Evolutionary conservation across 352 stramenopile species (phyloP), one percentile per base, ranked within the genome.

Genomic region (Globisporangium abappressorium): DNA sequence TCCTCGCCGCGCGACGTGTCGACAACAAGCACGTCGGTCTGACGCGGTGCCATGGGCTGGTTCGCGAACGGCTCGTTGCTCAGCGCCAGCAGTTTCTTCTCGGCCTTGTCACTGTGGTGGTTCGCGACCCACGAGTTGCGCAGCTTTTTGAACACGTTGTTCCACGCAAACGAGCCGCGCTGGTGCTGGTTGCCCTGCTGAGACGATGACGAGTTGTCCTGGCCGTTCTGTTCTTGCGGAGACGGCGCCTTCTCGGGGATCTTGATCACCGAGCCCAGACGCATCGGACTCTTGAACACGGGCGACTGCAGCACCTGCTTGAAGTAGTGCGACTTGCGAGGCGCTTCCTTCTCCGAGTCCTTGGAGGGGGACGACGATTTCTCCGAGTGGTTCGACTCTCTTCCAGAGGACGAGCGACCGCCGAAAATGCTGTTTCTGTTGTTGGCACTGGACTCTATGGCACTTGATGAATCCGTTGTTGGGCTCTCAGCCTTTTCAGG

Each of bases 1-100:
- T 95, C 88, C n/a, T 95, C 84, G 22, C 88, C 88, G n/a, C 78
- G 78, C 11, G 85, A 91, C 34, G 85, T 93, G 62, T 95, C 88
- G 0, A 93, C 80, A 18, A 94, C 73, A 4, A 95, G 73, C 57
- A 94, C 83, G 53, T 92, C 84, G 0, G 79, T 85, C 65, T 91
- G 80, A 1, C 79, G 74, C 2, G 82, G 73, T 20, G 77, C 73
- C 20, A 85, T 74, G 2, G 76, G 74, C 9, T 78, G 79, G n/a
- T 18, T 61, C 22, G 76, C 73, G 58, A 89, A 92, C 8, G 85
- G 80, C 64, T 93, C 85, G 68, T 93, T 90, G 30, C 80, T 85
- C 26, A 94, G 69, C 5, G 84, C 84, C 20, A 94, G 60, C 22
- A 90, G 66, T 70, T 92, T 92, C 62, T 92, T 92, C 43, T 91